Conservation (phyloP, 768 basidiomycete genomes). For the Amanita rubescens region DNA sequence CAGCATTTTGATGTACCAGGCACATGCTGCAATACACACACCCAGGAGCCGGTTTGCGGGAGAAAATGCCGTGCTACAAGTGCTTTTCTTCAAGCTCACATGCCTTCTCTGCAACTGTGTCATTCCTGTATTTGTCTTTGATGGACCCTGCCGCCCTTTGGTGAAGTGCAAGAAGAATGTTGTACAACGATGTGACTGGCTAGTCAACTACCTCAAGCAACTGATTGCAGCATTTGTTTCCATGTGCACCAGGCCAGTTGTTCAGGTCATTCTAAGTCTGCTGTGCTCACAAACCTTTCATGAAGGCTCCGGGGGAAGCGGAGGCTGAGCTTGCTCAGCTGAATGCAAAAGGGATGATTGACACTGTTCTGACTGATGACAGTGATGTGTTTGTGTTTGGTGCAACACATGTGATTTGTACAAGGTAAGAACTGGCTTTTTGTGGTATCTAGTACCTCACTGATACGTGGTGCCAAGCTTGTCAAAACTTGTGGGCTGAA, state of each 20-base stretch:
- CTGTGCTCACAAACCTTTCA: not conserved
- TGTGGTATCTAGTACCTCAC: no score
- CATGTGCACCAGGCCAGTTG: constrained; percentile 19
- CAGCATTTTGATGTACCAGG: not conserved
- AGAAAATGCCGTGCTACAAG: not conserved
- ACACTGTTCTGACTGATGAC: not conserved
- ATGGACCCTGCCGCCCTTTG: constrained; percentile 77
- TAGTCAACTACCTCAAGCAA: not conserved
- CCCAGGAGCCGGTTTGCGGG: not conserved
- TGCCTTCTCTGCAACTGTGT: constrained; percentile 65
- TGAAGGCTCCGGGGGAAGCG: constrained; percentile 1
- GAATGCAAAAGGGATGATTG: not conserved
- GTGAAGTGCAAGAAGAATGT: constrained; percentile 67
- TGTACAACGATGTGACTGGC: not conserved
- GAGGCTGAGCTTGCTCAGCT: constrained; percentile 1
- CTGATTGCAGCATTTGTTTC: not conserved
- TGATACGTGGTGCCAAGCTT: no score
- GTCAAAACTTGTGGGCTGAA: not conserved
- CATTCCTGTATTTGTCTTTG: constrained; percentile 86
- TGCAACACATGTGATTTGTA: not conserved
- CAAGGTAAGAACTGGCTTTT: not conserved
- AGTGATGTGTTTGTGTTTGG: constrained; percentile 1
- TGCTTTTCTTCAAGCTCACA: not conserved
- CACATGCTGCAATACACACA: not conserved
- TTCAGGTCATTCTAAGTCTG: not conserved